Conservation (phyloP, 2,329 filamentous ascomycete genomes). For the Pezicula carpinea region DNA sequence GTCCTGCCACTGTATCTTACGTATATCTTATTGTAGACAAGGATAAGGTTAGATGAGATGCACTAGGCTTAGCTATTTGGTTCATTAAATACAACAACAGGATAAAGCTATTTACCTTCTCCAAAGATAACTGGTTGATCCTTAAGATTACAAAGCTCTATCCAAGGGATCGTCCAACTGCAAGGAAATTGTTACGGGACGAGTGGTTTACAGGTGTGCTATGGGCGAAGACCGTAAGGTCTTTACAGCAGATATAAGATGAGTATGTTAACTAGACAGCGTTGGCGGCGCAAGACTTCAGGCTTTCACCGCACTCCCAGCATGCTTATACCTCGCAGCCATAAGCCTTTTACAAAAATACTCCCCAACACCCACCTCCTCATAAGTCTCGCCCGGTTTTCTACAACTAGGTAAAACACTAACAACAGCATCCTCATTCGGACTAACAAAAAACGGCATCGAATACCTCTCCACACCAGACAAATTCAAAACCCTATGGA, state of each 20-base stretch:
- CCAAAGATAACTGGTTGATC: neutral
- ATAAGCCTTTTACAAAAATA: neutral
- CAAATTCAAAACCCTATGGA: constrained; percentile 70
- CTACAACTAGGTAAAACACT: neutral
- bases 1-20: neutral
- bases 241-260: no score
- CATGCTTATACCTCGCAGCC: constrained; percentile 6
- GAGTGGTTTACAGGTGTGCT: neutral
- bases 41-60: neutral
- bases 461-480: constrained; percentile 71
- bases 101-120: neutral
- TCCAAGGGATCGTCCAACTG: neutral
- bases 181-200: neutral
- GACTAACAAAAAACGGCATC: constrained; percentile 82
- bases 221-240: no score
- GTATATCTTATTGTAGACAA: neutral
- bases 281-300: neutral
- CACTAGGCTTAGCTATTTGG: neutral
- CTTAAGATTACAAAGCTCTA: neutral
- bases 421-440: constrained; percentile 30
- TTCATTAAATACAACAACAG: neutral
- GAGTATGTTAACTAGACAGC: no score
- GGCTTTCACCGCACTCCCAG: constrained; percentile 4
- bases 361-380: neutral
- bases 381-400: neutral